phyloP scores from a whole-genome alignment of 352 stramenopile genomes.

The Phytopythium boreale region DNA sequence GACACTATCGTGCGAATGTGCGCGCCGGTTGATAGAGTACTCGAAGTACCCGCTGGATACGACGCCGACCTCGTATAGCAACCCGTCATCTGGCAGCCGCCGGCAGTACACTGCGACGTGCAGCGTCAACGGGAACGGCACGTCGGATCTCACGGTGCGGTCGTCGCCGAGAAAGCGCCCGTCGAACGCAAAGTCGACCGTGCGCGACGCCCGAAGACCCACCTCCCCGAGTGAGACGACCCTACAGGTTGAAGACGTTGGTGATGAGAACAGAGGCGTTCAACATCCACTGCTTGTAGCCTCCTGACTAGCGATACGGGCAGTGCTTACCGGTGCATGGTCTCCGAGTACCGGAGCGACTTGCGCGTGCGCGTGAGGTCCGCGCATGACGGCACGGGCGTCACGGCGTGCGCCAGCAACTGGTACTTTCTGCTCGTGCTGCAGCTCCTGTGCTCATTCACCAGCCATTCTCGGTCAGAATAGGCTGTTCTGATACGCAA shows the following conservation, averaged over 20 bases:
- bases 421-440: conserved; percentile 68
- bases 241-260: conserved; percentile 10
- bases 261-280: background rate
- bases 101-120: conserved; percentile 54
- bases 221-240: conserved; percentile 30
- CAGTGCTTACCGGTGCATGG: conserved; percentile 36
- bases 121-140: conserved; percentile 55
- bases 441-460: conserved; percentile 13
- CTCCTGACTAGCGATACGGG: background rate
- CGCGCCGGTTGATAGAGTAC: conserved; percentile 43
- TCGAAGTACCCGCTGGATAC: conserved; percentile 73
- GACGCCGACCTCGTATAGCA: conserved; percentile 47
- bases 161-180: conserved; percentile 54
- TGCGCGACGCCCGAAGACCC: conserved; percentile 15
- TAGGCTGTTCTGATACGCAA: background rate
- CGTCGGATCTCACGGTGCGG: conserved; percentile 64
- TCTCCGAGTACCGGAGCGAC: conserved; percentile 31
- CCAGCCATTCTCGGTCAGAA: background rate
- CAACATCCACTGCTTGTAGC: background rate
- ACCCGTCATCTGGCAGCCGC: conserved; percentile 15
- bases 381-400: conserved; percentile 56
- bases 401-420: conserved; percentile 63
- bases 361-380: conserved; percentile 50
- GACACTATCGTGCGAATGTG: conserved; percentile 14
- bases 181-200: conserved; percentile 50